These are phyloP conservation scores for Lactuca sativa DNA, from an alignment of 129 eudicot genomes.

Conservation along the genomic window DNA sequence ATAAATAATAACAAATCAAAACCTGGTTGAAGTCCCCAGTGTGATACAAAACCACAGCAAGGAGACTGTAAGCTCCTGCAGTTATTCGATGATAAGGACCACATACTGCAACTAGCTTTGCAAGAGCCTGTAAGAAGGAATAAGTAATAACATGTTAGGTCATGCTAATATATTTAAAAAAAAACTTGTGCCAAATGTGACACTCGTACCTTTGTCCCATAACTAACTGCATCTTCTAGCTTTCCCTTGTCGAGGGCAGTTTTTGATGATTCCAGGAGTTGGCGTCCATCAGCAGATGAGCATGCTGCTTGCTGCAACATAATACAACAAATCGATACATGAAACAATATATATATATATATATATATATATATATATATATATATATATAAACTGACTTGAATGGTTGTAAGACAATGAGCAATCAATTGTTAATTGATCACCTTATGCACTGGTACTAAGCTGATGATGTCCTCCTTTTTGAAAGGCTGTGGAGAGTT, in stretches of 20 bases:
- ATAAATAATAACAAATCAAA: constrained; percentile 6
- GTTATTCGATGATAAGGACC: constrained; percentile 99
- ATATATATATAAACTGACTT: not conserved
- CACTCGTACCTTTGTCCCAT: constrained; percentile 87
- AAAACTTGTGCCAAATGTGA: not conserved
- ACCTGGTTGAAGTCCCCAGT: constrained; percentile 99
- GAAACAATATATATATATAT: not conserved
- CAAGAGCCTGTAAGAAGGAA: constrained; percentile 78
- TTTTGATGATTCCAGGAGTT: constrained; percentile 97
- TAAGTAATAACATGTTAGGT: constrained; percentile 21
- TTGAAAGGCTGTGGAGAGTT: constrained; percentile 76
- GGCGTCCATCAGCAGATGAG: constrained; percentile 99
- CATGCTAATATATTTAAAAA: not conserved
- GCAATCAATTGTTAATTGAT: constrained; percentile 4
- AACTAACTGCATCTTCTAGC: constrained; percentile 98
- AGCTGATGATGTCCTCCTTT: constrained; percentile 79
- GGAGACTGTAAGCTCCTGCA: constrained; percentile 99
- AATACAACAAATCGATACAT: constrained; percentile 20
- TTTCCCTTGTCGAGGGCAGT: constrained; percentile 99
- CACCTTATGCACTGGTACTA: constrained; percentile 98
- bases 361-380: too few relatives aligned
- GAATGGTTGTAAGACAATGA: not conserved
- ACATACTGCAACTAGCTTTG: constrained; percentile 97
- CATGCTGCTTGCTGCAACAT: constrained; percentile 98
- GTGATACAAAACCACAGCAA: constrained; percentile 97